Evolutionary conservation across 2,329 filamentous ascomycete genomes (phyloP).

Genomic region (Nothophoma quercina): DNA sequence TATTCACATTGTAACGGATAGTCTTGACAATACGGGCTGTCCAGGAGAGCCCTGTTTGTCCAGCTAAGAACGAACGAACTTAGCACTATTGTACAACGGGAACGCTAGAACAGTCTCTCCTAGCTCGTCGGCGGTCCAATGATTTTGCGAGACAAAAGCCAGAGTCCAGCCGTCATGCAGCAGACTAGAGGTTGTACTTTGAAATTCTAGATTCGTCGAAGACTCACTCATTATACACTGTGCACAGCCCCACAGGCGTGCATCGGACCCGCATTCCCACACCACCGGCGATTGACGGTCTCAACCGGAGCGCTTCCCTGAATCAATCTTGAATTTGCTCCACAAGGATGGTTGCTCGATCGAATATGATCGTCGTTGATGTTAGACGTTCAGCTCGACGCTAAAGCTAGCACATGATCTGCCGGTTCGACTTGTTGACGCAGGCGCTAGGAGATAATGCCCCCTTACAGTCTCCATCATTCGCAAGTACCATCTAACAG

Average conservation of each 20-base stretch:
- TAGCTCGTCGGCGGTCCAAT: not conserved
- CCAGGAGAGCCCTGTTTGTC: not conserved
- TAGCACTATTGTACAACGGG: not conserved
- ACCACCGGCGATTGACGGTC: not conserved
- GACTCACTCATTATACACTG: not conserved
- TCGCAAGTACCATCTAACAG: no score
- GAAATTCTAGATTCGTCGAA: not conserved
- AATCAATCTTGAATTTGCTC: no score
- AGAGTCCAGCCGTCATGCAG: not conserved
- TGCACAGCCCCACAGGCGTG: not conserved
- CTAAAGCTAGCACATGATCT: no score
- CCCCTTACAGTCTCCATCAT: no score
- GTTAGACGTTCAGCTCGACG: no score
- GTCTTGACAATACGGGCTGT: not conserved
- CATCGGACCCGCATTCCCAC: not conserved
- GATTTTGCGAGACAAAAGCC: not conserved
- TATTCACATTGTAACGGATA: no score
- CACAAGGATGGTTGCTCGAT: no score
- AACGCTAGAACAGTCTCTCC: not conserved
- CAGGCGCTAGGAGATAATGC: no score
- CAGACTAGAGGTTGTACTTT: not conserved
- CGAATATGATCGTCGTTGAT: no score
- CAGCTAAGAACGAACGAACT: not conserved
- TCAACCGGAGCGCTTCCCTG: not conserved
- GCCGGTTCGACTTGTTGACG: no score